A percentile compares a stretch with the other conserved stretches of the same genome.
Conservation (phyloP, 2,329 filamentous ascomycete species). For the Trichocomaceae sp. region DNA sequence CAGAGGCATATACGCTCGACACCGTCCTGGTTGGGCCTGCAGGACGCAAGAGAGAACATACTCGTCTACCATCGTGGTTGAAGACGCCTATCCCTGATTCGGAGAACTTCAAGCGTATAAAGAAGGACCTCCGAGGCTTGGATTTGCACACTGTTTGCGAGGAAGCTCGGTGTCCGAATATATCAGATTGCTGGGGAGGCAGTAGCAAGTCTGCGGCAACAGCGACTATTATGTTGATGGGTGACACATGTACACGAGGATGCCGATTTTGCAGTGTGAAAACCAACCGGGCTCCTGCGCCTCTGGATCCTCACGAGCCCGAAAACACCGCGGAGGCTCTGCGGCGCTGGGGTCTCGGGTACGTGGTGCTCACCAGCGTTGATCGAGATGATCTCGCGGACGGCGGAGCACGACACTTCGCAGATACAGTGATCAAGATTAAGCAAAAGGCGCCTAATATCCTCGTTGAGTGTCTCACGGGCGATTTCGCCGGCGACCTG, state of each 20-base stretch:
- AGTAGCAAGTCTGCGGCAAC: constrained; percentile 82
- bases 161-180: constrained; percentile 94
- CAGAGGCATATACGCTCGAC: constrained; percentile 54
- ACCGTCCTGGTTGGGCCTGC: constrained; percentile 56
- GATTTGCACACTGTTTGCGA: constrained; percentile 95
- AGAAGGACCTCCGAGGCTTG: constrained; percentile 81
- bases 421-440: constrained; percentile 89
- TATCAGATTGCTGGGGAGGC: constrained; percentile 96
- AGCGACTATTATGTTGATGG: constrained; percentile 99
- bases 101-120: constrained; percentile 89
- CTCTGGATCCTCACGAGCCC: constrained; percentile 90
- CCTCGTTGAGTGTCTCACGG: constrained; percentile 49
- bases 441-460: constrained; percentile 61
- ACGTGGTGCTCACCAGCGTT: constrained; percentile 89
- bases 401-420: constrained; percentile 82
- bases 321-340: constrained; percentile 95
- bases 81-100: constrained; percentile 89
- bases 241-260: constrained; percentile 92
- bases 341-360: constrained; percentile 86
- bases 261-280: constrained; percentile 98
- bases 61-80: constrained; percentile 82
- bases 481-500: constrained; percentile 77
- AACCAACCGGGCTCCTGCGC: constrained; percentile 67
- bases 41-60: constrained; percentile 59
- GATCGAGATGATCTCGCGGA: constrained; percentile 89